phyloP scores from a whole-genome alignment of 495 filamentous ascomycete species.

The Xylaria grammica region DNA sequence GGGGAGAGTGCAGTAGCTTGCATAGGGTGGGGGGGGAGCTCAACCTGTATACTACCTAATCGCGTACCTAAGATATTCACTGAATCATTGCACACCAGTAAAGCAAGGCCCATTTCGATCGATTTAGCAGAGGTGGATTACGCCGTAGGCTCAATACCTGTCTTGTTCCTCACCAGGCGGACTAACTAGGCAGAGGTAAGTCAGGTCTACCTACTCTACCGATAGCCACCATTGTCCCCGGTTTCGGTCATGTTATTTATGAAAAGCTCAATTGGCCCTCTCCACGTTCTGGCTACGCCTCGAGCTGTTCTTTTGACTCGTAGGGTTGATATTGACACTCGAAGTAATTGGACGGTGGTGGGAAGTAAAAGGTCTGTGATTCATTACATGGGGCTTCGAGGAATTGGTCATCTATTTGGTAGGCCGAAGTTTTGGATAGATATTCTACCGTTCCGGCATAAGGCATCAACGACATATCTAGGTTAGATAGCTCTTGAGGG shows the following conservation, averaged over 20 bases:
- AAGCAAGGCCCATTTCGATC: no score
- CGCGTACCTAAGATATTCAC: no score
- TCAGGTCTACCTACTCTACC: background rate
- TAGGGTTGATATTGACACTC: background rate
- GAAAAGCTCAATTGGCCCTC: background rate
- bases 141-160: background rate
- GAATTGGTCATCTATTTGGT: background rate
- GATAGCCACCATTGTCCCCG: no score
- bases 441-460: background rate
- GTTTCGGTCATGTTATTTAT: background rate
- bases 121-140: background rate
- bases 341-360: background rate
- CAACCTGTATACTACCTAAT: conserved; percentile 1
- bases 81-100: no score
- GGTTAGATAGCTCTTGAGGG: background rate
- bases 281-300: background rate
- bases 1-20: conserved; percentile 17
- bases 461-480: conserved; percentile 9
- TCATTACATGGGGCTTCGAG: background rate
- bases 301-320: background rate
- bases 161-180: background rate
- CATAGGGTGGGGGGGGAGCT: background rate
- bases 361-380: background rate
- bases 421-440: background rate
- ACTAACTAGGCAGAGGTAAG: background rate